These are phyloP conservation scores for Mycena rebaudengoi DNA, from an alignment of 768 basidiomycete genomes.

Conservation along the genomic window DNA sequence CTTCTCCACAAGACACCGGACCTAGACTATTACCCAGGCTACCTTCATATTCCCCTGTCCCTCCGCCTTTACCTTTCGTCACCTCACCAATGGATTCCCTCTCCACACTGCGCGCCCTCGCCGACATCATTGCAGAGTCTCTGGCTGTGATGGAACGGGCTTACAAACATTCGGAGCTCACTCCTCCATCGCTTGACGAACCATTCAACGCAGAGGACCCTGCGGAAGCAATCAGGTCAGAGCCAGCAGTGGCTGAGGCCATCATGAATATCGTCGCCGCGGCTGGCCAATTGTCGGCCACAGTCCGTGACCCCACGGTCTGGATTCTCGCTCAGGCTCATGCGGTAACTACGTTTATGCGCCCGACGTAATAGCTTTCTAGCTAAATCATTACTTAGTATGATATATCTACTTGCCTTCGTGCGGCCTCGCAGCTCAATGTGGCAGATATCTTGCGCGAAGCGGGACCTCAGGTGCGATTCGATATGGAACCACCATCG, in stretches of 20 bases:
- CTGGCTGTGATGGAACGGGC: background rate
- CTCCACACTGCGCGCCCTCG: conserved; percentile 18
- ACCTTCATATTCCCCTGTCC: too few relatives aligned
- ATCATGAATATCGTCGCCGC: conserved; percentile 15
- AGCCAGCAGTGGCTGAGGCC: background rate
- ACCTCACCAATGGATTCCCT: too few relatives aligned
- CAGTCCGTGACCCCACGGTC: conserved; percentile 13
- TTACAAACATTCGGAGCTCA: background rate
- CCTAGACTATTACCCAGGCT: too few relatives aligned
- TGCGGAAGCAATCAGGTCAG: background rate
- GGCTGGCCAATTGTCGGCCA: conserved; percentile 10
- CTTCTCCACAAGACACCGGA: too few relatives aligned
- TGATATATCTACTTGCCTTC: conserved; percentile 28
- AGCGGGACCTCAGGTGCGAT: conserved; percentile 26
- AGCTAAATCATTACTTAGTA: conserved; percentile 12
- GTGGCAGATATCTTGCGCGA: conserved; percentile 42
- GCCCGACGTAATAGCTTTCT: conserved; percentile 2
- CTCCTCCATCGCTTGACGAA: background rate
- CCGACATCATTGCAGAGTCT: conserved; percentile 8
- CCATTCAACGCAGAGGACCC: conserved; percentile 5
- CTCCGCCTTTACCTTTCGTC: too few relatives aligned
- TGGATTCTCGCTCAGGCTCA: too few relatives aligned
- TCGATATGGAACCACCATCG: too few relatives aligned
- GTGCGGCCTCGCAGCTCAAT: conserved; percentile 30
- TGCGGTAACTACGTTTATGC: conserved; percentile 5